Conservation (phyloP, 1,139 yeast genomes). For the Torulaspora pretoriensis region DNA sequence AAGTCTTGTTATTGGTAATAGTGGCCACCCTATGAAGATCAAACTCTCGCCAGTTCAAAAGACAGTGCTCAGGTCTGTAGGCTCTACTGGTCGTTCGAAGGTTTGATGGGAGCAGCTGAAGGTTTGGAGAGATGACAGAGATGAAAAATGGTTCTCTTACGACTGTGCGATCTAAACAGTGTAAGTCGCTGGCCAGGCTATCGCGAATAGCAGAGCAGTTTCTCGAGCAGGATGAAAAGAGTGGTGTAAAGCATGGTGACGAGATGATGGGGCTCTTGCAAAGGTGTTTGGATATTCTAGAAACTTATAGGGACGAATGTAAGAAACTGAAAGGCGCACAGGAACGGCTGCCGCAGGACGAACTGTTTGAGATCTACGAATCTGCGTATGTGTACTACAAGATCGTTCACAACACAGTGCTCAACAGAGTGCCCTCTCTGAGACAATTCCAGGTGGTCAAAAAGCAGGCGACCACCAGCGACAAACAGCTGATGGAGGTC, state of each 20-base stretch:
- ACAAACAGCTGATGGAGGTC: slow-evolving; percentile 30
- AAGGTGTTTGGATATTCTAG: slow-evolving; percentile 32
- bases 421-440: slow-evolving; percentile 27
- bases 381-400: slow-evolving; percentile 36
- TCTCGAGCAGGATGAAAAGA: slow-evolving; percentile 22
- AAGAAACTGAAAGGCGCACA: slow-evolving; percentile 21
- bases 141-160: slow-evolving; percentile 3
- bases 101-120: background rate
- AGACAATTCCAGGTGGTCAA: slow-evolving; percentile 26
- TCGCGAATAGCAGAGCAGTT: slow-evolving; percentile 31
- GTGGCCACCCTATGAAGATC: background rate
- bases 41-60: background rate
- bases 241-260: slow-evolving; percentile 6
- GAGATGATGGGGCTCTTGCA: slow-evolving; percentile 29
- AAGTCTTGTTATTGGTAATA: background rate
- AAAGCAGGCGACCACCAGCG: slow-evolving; percentile 17
- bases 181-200: slow-evolving; percentile 26
- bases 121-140: slow-evolving; percentile 6
- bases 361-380: slow-evolving; percentile 27
- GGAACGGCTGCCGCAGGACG: slow-evolving; percentile 7
- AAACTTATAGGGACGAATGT: slow-evolving; percentile 32
- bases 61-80: background rate
- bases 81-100: background rate
- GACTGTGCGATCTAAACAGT: slow-evolving; percentile 9
- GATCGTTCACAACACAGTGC: slow-evolving; percentile 31